These are phyloP conservation scores for Ananas comosus DNA, from an alignment of 176 grass and related monocot genomes.

Conservation along the genomic window DNA sequence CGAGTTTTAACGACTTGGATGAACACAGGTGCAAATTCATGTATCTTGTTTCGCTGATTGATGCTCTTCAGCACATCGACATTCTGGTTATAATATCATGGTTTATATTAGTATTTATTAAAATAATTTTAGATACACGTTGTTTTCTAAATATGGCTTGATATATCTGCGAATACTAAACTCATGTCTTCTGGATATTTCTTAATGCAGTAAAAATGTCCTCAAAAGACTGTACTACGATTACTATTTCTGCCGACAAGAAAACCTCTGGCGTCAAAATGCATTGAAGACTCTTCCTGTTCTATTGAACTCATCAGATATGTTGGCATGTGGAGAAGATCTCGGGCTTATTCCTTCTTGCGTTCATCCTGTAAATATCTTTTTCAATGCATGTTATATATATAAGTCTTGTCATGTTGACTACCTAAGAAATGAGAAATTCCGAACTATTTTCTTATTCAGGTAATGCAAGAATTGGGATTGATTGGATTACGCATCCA, in stretches of 20 bases:
- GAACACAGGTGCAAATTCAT: constrained; percentile 58
- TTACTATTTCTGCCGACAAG: constrained; percentile 94
- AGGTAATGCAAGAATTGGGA: constrained; percentile 99
- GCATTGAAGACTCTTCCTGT: constrained; percentile 95
- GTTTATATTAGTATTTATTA: no score
- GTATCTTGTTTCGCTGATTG: neutral
- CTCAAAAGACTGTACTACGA: constrained; percentile 88
- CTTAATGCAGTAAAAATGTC: constrained; percentile 87
- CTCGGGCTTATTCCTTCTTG: constrained; percentile 97
- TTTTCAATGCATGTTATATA: constrained; percentile 16
- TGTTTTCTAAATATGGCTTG: neutral
- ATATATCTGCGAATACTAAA: neutral
- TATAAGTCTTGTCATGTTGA: constrained; percentile 4
- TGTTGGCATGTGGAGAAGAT: constrained; percentile 99
- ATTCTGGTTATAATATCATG: no score
- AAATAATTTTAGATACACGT: no score
- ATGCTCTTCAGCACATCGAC: neutral
- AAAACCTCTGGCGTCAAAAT: constrained; percentile 87
- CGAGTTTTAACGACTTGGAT: constrained; percentile 83
- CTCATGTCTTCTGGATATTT: constrained; percentile 15
- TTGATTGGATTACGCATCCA: constrained; percentile 96
- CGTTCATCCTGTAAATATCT: constrained; percentile 82
- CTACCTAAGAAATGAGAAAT: constrained; percentile 27
- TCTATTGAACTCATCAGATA: constrained; percentile 87
- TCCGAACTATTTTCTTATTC: constrained; percentile 16